A percentile compares a stretch with the other conserved stretches of the same genome.
These are phyloP conservation scores for Beauveria caledonica DNA, from an alignment of 2,329 filamentous ascomycete species.

Conservation along the genomic window DNA sequence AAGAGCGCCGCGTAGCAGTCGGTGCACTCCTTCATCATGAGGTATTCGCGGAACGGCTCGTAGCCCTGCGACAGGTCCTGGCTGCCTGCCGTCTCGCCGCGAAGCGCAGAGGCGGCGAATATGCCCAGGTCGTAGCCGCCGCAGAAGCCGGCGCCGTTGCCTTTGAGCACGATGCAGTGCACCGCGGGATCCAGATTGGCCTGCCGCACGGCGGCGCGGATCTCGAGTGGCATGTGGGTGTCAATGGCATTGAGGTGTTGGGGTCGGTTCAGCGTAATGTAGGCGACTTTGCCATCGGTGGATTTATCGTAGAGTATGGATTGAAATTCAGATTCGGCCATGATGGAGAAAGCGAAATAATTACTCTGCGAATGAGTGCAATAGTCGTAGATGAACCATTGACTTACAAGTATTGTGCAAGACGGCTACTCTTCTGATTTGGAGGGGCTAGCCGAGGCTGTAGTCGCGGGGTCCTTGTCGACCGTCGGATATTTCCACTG, in stretches of 20 bases:
- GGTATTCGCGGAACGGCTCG: constrained; percentile 13
- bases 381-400: background rate
- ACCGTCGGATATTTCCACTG: background rate
- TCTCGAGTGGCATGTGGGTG: constrained; percentile 6
- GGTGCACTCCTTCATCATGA: constrained; percentile 11
- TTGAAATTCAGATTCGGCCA: constrained; percentile 2
- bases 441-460: background rate
- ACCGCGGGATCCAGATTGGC: constrained; percentile 12
- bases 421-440: background rate
- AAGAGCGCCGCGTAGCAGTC: constrained; percentile 13
- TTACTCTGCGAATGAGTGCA: too few species aligned
- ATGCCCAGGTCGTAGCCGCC: constrained; percentile 13
- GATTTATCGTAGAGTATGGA: constrained; percentile 12
- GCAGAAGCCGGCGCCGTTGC: constrained; percentile 13
- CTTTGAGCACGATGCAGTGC: constrained; percentile 14
- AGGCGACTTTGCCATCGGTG: constrained; percentile 12
- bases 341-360: background rate
- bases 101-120: constrained; percentile 10
- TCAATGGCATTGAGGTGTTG: constrained; percentile 14
- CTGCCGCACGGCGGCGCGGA: constrained; percentile 10
- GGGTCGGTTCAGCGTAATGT: constrained; percentile 14
- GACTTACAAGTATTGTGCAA: background rate
- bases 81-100: constrained; percentile 13
- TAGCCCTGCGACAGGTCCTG: constrained; percentile 12
- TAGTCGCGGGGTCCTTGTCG: background rate